Percentiles rank a stretch among this genome's conserved stretches.
Evolutionary conservation across 371 early-diverging fungal genomes (phyloP).

Genomic region (Furculomyces boomerangus): DNA sequence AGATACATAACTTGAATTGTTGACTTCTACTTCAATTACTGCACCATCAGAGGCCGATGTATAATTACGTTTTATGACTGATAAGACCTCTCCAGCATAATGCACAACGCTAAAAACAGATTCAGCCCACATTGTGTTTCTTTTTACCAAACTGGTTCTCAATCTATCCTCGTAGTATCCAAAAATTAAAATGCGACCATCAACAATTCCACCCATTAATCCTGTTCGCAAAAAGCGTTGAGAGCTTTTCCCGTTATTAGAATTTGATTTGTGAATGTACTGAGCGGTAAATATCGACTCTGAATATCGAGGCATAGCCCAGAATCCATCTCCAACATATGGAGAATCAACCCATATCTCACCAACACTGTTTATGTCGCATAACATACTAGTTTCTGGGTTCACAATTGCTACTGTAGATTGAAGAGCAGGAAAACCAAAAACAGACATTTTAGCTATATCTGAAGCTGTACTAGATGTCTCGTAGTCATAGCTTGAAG

Average conservation of each 20-base stretch:
- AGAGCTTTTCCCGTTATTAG: slow-evolving; percentile 23
- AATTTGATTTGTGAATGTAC: slow-evolving; percentile 26
- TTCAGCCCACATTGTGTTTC: neutral
- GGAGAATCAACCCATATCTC: slow-evolving; percentile 73
- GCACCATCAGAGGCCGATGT: slow-evolving; percentile 23
- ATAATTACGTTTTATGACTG: slow-evolving; percentile 9
- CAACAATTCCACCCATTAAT: slow-evolving; percentile 52
- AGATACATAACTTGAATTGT: slow-evolving; percentile 44
- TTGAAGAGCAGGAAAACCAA: slow-evolving; percentile 14
- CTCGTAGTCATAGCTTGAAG: slow-evolving; percentile 9
- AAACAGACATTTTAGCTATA: slow-evolving; percentile 14
- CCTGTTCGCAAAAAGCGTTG: slow-evolving; percentile 58
- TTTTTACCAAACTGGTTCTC: slow-evolving; percentile 25
- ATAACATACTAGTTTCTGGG: slow-evolving; percentile 53
- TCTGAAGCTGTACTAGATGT: slow-evolving; percentile 9
- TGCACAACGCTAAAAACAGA: slow-evolving; percentile 7
- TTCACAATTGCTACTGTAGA: slow-evolving; percentile 60
- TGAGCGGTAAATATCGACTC: slow-evolving; percentile 52
- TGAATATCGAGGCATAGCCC: slow-evolving; percentile 53
- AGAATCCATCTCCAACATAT: slow-evolving; percentile 57
- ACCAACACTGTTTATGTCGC: slow-evolving; percentile 54
- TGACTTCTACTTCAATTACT: slow-evolving; percentile 39
- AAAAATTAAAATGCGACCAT: slow-evolving; percentile 46
- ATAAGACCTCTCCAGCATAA: slow-evolving; percentile 15
- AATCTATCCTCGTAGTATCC: slow-evolving; percentile 59